Conservation (phyloP, 2,329 filamentous ascomycete species). For the Paramyrothecium sp. region DNA sequence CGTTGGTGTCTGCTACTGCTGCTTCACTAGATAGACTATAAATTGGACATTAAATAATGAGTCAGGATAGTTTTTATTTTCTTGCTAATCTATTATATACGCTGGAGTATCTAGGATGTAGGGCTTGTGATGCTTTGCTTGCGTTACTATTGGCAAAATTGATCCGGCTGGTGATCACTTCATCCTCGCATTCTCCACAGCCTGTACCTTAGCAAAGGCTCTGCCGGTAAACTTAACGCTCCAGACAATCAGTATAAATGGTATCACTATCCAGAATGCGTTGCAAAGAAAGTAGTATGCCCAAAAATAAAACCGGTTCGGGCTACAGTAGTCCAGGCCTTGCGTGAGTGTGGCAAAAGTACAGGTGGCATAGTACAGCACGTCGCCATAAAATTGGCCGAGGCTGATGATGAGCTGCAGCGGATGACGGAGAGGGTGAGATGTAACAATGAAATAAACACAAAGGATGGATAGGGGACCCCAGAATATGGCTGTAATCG, state of each 20-base stretch:
- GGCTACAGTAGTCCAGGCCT: slow-evolving; percentile 42
- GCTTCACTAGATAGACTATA: not conserved
- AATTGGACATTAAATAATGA: not conserved
- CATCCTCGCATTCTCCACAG: slow-evolving; percentile 17
- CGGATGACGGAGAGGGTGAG: slow-evolving; percentile 45
- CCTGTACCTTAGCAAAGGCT: slow-evolving; percentile 25
- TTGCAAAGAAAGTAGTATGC: slow-evolving; percentile 53
- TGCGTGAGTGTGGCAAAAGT: slow-evolving; percentile 37
- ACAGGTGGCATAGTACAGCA: slow-evolving; percentile 50
- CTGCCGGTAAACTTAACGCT: slow-evolving; percentile 22
- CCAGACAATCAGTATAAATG: slow-evolving; percentile 27
- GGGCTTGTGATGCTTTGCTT: not conserved
- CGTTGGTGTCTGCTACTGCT: not conserved
- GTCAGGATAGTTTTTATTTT: not conserved
- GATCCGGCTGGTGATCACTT: slow-evolving; percentile 8
- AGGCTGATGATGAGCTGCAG: slow-evolving; percentile 45
- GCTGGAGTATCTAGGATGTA: not conserved
- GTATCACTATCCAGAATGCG: slow-evolving; percentile 53
- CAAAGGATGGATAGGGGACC: slow-evolving; percentile 50
- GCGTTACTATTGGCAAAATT: not conserved
- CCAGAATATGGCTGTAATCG: slow-evolving; percentile 51
- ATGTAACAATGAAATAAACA: slow-evolving; percentile 40
- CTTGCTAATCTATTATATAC: not conserved
- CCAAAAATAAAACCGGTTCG: slow-evolving; percentile 52
- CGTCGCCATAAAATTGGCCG: slow-evolving; percentile 50